These are phyloP conservation scores for Ramaria rubella DNA, from an alignment of 768 basidiomycete genomes.

Conservation along the genomic window DNA sequence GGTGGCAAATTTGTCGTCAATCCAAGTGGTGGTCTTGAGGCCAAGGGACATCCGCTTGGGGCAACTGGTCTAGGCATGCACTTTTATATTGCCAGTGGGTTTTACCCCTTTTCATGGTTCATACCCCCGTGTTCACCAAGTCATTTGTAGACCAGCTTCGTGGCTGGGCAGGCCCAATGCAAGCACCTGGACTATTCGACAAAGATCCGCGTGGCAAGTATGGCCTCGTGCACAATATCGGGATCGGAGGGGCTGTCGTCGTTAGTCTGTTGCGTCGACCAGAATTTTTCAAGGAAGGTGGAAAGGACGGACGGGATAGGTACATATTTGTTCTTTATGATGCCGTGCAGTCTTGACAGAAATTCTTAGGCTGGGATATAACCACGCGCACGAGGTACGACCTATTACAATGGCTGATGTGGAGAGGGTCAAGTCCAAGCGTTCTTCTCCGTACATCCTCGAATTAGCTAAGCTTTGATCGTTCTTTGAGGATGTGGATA, in stretches of 20 bases:
- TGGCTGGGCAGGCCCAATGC: slow-evolving; percentile 80
- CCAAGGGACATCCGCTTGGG: slow-evolving; percentile 84
- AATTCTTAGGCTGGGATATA: slow-evolving; percentile 61
- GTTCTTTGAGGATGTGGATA: not conserved
- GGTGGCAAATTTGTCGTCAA: slow-evolving; percentile 83
- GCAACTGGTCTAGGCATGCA: slow-evolving; percentile 84
- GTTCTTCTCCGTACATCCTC: slow-evolving; percentile 42
- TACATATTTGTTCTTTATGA: slow-evolving; percentile 19
- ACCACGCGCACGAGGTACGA: slow-evolving; percentile 65
- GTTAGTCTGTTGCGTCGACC: slow-evolving; percentile 71
- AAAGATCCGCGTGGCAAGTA: slow-evolving; percentile 67
- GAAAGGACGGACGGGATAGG: slow-evolving; percentile 62
- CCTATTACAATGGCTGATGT: slow-evolving; percentile 58
- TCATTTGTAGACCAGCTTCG: slow-evolving; percentile 14
- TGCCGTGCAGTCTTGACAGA: not conserved
- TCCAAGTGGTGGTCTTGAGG: slow-evolving; percentile 79
- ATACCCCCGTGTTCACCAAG: not conserved
- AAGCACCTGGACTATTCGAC: slow-evolving; percentile 64
- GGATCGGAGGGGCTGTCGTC: slow-evolving; percentile 74
- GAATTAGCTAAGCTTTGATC: slow-evolving; percentile 35
- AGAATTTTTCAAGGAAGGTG: slow-evolving; percentile 65
- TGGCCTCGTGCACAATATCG: slow-evolving; percentile 78
- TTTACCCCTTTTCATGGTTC: slow-evolving; percentile 2
- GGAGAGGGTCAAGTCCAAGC: slow-evolving; percentile 69
- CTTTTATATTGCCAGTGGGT: slow-evolving; percentile 73